These are phyloP conservation scores for Syncephalis fuscata DNA, from an alignment of 371 early-diverging fungal genomes.

Conservation along the genomic window DNA sequence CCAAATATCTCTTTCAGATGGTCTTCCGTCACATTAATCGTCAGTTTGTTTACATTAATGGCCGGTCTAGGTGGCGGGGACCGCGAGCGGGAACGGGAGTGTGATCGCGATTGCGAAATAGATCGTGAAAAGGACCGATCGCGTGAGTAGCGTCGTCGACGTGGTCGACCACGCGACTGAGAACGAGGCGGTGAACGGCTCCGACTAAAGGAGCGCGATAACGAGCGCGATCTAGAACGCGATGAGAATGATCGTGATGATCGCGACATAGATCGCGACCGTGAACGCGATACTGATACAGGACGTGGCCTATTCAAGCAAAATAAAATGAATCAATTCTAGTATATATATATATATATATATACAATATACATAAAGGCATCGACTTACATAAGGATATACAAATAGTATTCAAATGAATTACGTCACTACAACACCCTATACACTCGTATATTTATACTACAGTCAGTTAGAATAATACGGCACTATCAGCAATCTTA, in stretches of 20 bases:
- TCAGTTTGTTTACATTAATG: slow-evolving; percentile 13
- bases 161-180: slow-evolving; percentile 10
- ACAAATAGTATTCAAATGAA: no score
- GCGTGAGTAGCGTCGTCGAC: slow-evolving; percentile 5
- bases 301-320: background rate
- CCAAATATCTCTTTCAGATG: slow-evolving; percentile 48
- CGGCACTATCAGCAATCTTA: no score
- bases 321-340: background rate
- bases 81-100: slow-evolving; percentile 5
- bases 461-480: no score
- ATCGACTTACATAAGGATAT: no score
- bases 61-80: slow-evolving; percentile 7
- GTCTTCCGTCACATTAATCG: slow-evolving; percentile 32
- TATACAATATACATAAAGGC: no score
- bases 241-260: background rate
- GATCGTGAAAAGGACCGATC: slow-evolving; percentile 4
- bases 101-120: background rate
- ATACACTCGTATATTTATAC: no score
- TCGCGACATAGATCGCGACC: slow-evolving; percentile 2
- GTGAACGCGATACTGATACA: background rate
- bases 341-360: background rate
- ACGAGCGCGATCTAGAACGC: slow-evolving; percentile 8
- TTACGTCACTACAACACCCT: no score
- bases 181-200: slow-evolving; percentile 2
- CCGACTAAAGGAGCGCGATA: no score